Evolutionary conservation across 1,284 basidiomycete species (phyloP), one percentile per base, ranked within the genome.

Genomic region (Sporisorium exsertum): DNA sequence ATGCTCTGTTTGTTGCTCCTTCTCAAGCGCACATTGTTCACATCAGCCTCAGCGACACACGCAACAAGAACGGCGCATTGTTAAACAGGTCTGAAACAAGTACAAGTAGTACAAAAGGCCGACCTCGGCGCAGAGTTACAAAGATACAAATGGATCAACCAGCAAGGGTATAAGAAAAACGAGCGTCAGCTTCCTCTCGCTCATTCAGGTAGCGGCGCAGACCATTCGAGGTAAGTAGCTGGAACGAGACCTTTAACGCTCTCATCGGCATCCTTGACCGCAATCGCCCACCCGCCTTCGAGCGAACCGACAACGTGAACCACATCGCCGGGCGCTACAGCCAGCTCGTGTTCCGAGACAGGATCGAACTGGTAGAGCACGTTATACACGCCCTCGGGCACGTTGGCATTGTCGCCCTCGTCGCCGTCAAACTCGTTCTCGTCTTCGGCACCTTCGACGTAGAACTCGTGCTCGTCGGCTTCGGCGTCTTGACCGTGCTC

Each of bases 201-300:
- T 50, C 51, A 51, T 29, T 63, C 59, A 15, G 64, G 56, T 26
- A 72, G 43, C n/a, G 72, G 72, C 22, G 45, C 59, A 7, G 62
- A 45, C 57, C 65, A 77, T 43, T 79, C 74, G 18, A 79, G 62
- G 58, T 79, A 79, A 9, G 73, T 72, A 6, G 70, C 74, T 3
- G 77, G 77, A 2, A 79, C 77, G 12, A 79, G 56, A 2, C 77
- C 77, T 29, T 72, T 77, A 24, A 66, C 49, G 16, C 26, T 49
- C 43, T 60, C 57, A 9, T 61, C 52, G 29, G 40, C 51, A 13
- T 64, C 56, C 35, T 64, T 76, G 53, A 64, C 37, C 7, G 71
- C 79, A 20, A 81, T 79, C 1, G 77, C 73, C 79, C 79, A 81
- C 0, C 79, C 79, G 13, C 79, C 79, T 12, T 79, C 74, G 33